Base-by-base conservation (phyloP, 257 asterid species). In the Lavandula angustifolia region DNA sequence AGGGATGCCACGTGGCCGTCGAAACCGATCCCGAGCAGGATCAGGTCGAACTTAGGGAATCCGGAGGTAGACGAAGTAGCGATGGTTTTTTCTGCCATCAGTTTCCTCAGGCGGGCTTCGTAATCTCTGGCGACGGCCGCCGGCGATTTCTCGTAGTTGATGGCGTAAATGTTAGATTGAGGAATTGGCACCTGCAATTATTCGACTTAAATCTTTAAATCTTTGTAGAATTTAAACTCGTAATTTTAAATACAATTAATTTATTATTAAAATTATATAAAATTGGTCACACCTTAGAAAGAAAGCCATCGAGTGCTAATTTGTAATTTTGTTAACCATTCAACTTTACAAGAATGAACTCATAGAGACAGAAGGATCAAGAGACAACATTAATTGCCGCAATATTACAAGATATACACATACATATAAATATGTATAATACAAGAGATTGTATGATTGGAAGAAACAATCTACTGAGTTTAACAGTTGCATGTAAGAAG, bases 1-100 rank as follows among this genome's bases (percentile, higher is more conserved):
- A 86, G 84, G 43, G 96, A 89, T 3, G 96, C 96, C 13, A 89
- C 91, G 27, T 89, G 96, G 18, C 96, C 96, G 12, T 86, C 95
- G 0, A 88, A 88, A 9, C 96, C 96, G 91, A 89, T 81, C 7
- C 96, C 96, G 1, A 84, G 80, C 18, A 89, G 76, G 85, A 89
- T 82, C 9, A 86, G 91, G 60, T 89, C 96, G 47, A 86, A 87
- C 67, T 74, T 81, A 2, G 96, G 96, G 69, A 89, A 86, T 12
- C 84, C 86, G 38, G 50, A 76, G 9, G 16, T 22, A 1, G 90
- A 82, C 9, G 68, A n/a, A n/a, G n/a, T n/a, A 0, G 87, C 86
- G 1, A 89, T 40, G 62, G 70, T 27, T 44, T 81, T 78, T 44
- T 40, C 62, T 7, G 62, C 41, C 2, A 86, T 89, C 49, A 84